Conservation (phyloP, 192 early-diverging fungal genomes). For the Backusella sp. region DNA sequence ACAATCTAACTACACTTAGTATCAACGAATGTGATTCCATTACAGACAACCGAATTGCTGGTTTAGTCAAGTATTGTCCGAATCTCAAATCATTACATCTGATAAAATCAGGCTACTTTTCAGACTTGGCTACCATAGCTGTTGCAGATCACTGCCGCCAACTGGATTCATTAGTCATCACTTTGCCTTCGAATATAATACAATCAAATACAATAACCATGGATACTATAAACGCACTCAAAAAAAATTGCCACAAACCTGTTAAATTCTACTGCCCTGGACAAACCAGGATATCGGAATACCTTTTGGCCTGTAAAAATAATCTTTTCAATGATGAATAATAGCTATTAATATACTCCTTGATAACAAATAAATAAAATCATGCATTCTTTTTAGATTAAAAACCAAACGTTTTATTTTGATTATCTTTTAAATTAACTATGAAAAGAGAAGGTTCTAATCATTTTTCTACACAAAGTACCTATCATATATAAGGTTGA, state of each 20-base stretch:
- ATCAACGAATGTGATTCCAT: background rate
- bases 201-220: constrained; percentile 12
- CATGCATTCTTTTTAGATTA: background rate
- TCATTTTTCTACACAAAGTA: background rate
- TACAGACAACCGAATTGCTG: background rate
- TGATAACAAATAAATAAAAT: background rate
- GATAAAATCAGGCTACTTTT: background rate
- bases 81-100: background rate
- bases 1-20: background rate
- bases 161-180: background rate
- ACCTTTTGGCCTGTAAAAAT: background rate
- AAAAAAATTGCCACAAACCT: background rate
- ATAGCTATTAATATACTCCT: background rate
- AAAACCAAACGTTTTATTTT: background rate
- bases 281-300: constrained; percentile 1
- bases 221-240: background rate
- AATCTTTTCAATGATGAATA: background rate
- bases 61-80: background rate
- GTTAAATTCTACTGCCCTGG: background rate
- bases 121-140: background rate
- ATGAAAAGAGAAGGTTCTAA: background rate
- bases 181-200: constrained; percentile 2
- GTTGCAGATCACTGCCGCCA: background rate
- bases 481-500: background rate
- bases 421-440: background rate